Base-by-base conservation (phyloP, 1,284 basidiomycete species). In the Pyrrhoderma lamaoense region DNA sequence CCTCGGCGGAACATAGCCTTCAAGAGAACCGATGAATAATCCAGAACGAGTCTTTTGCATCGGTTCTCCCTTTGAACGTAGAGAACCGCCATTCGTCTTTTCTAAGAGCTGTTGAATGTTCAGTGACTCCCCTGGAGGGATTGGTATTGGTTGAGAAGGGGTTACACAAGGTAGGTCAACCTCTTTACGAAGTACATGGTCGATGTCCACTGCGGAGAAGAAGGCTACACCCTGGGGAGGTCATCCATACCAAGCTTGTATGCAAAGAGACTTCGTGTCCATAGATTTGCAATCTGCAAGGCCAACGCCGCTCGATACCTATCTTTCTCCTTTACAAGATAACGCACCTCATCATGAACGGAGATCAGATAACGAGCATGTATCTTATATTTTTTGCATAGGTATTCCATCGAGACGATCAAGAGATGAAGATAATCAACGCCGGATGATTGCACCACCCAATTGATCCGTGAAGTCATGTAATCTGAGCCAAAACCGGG, bases 371-470 rank as follows among this genome's bases (percentile, higher is more conserved):
- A 99, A 4, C 95, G 80, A 1, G 94, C 95, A 5, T 87, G 63
- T 65, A 99, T 97, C 59, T 79, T 71, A 70, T 96, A 98, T 48
- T 79, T 83, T 47, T 69, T 64, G 56, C 87, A 82, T 18, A 99
- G 79, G 67, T 97, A 79, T 56, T 95, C 84, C 93, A 99, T 98
- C 1, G 93, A 80, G 23, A 94, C 89, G 62, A 99, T 93, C 53
- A 99, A 80, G 44, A 99, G 80, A 63, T 99, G 95, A 11, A 99
- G 81, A 64, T 99, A 99, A 69, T 99, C 95, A 39, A 99, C 95
- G 18, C 95, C 96, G 0, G 93, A 97, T 5, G 93, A 96, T 65
- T 99, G 96, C 5, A 99, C 96, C 45, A 96, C 96, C 96, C 96
- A 99, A 65, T 99, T 99, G 71, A 99, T 95, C 22, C 95, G 81